Conservation (phyloP, 2,329 filamentous ascomycete species). For the Dactylellina drechsleri region DNA sequence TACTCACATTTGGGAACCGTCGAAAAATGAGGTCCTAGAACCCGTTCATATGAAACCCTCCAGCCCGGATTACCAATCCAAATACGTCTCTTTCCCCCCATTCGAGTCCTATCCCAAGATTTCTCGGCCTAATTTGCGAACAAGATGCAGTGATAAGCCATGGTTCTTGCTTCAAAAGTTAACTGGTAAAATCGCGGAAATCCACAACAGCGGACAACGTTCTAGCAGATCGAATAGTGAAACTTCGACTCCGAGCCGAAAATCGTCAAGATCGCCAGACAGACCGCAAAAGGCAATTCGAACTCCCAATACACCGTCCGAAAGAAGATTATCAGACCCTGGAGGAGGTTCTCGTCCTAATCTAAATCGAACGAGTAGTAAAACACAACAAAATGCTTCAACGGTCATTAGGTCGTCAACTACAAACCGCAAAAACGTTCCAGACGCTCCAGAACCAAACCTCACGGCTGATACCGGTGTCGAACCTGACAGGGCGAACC, state of each 20-base stretch:
- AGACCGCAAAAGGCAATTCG: not conserved
- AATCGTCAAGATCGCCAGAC: constrained; percentile 38
- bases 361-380: not conserved
- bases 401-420: constrained; percentile 18
- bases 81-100: constrained; percentile 41
- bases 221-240: constrained; percentile 44
- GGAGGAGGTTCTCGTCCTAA: constrained; percentile 12
- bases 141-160: constrained; percentile 54
- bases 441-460: not conserved
- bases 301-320: not conserved
- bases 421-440: constrained; percentile 7
- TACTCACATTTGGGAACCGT: constrained; percentile 35
- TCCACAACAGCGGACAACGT: constrained; percentile 38
- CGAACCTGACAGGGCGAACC: not conserved
- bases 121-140: constrained; percentile 30
- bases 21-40: not conserved
- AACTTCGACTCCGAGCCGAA: constrained; percentile 43
- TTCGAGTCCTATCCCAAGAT: constrained; percentile 41
- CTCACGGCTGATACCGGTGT: not conserved
- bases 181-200: constrained; percentile 43
- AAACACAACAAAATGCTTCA: constrained; percentile 8
- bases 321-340: constrained; percentile 19
- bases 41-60: not conserved
- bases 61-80: constrained; percentile 25
- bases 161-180: constrained; percentile 50